Base-by-base conservation (phyloP, 139 green algal genomes). In the Asterochloris erici region DNA sequence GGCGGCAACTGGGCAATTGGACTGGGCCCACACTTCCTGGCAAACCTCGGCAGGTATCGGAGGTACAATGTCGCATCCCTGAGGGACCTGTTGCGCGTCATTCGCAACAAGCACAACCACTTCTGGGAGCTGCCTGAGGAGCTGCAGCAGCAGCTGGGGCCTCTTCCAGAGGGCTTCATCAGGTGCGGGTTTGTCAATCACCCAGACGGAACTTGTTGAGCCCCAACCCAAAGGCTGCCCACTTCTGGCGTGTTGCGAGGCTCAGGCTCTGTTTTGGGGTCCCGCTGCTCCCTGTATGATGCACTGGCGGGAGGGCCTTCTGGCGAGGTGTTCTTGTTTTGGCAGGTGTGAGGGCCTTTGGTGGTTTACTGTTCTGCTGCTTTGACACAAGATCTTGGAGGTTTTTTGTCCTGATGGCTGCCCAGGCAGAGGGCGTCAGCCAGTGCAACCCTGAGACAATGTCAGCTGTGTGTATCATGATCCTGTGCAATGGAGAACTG, bases 51-150 rank as follows among this genome's bases (percentile, higher is more conserved):
- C 12, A 84, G 90, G 47, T 97, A 95, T 84, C 86, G 94, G 26
- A 88, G 90, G 47, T 87, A 87, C 79, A 79, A 64, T 13, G 26
- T 23, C 85, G 83, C 74, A 61, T 90, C 82, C 70, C 83, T 99
- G 85, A 88, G 97, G 12, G 97, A 99, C 87, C 87, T 99, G 86
- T 91, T 99, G 85, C 88, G 97, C n/a, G 94, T 99, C 28, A 92
- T 99, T 75, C 91, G 97, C 86, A 99, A 99, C 94, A 99, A 99
- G 91, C 88, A 91, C 86, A 96, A 94, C 83, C 97, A 99, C 88
- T 99, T 95, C 87, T 85, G 94, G 64, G 97, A 99, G 82, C 93
- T 99, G 82, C 95, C 97, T 21, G 60, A 71, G 11, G 82, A 85
- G 13, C 84, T 98, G 77, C 92, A 98, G 88, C 80, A 82, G 17